Base-by-base conservation (phyloP, 352 stramenopile species). In the Globisporangium lucens region DNA sequence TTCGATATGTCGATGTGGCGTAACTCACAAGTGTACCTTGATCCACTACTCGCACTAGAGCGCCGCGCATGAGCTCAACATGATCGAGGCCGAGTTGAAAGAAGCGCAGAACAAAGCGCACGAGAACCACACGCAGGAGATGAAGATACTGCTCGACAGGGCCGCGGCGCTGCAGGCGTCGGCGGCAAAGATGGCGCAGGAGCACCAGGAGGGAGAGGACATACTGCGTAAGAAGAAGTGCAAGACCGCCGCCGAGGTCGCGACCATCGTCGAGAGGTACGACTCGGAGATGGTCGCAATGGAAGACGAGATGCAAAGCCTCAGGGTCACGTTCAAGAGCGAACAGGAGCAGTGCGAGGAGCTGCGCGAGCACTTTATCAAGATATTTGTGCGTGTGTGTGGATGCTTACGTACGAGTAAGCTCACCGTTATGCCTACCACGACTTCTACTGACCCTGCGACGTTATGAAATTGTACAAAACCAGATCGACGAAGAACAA, bases 131-230 rank as follows among this genome's bases (percentile, higher is more conserved):
- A 85, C 80, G 36, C 74, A 89, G 46, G 86, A 97, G 63, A 92
- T 94, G 77, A 89, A 89, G 51, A 59, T 76, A 69, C 67, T 93
- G 56, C 46, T 83, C 12, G 82, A 92, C 56, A 82, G 83, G 68
- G 76, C 83, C 9, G 71, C 74, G 13, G 72, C 75, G 43, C 73
- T 94, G 47, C 73, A 91, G 59, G 61, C 79, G n/a, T 73, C 78
- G 56, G 74, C 86, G 22, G 73, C 63, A 47, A 91, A 91, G 61
- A 84, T 93, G 80, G 83, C 78, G n/a, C 76, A 82, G 62, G 87
- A 95, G 52, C 87, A 96, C 68, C 87, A 90, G 59, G 84, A 97
- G 67, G 78, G 87, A 61, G 89, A 97, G 53, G 87, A 93, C 24
- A 46, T 67, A 22, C 74, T 96, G 35, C 84, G 84, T 43, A 96